Percentiles rank a stretch among this genome's conserved stretches.
These are phyloP conservation scores for Penicillium nordicum DNA, from an alignment of 2,329 filamentous ascomycete genomes.

Conservation along the genomic window DNA sequence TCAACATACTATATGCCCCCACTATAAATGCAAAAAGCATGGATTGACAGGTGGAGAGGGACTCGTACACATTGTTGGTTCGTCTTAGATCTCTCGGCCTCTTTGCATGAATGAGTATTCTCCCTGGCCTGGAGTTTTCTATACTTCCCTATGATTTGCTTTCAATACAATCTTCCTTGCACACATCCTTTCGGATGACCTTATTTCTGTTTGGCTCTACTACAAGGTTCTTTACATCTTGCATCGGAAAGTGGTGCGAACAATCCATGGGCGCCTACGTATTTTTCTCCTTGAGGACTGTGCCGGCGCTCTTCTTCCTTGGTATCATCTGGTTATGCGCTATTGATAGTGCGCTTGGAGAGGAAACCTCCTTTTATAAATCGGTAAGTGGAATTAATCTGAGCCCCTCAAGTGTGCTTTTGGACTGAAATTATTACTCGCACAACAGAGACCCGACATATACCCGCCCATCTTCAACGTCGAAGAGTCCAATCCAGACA, in stretches of 20 bases:
- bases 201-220: constrained; percentile 1
- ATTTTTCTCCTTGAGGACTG: constrained; percentile 12
- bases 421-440: neutral
- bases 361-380: constrained; percentile 36
- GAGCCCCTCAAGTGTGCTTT: neutral
- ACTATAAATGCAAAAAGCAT: neutral
- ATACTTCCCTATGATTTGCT: neutral
- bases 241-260: constrained; percentile 24
- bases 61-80: constrained; percentile 1
- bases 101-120: neutral
- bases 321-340: constrained; percentile 21
- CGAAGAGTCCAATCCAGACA: constrained; percentile 28
- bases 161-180: neutral
- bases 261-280: constrained; percentile 25
- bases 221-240: neutral
- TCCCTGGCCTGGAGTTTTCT: neutral
- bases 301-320: constrained; percentile 11
- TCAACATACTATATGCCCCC: neutral
- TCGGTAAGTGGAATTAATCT: constrained; percentile 29
- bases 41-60: constrained; percentile 2
- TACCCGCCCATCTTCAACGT: constrained; percentile 36
- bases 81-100: neutral
- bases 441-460: constrained; percentile 39
- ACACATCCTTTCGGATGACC: neutral
- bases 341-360: constrained; percentile 19